Evolutionary conservation across 805 yeast species (phyloP).

Genomic region (Cyberlindnera mrakii): DNA sequence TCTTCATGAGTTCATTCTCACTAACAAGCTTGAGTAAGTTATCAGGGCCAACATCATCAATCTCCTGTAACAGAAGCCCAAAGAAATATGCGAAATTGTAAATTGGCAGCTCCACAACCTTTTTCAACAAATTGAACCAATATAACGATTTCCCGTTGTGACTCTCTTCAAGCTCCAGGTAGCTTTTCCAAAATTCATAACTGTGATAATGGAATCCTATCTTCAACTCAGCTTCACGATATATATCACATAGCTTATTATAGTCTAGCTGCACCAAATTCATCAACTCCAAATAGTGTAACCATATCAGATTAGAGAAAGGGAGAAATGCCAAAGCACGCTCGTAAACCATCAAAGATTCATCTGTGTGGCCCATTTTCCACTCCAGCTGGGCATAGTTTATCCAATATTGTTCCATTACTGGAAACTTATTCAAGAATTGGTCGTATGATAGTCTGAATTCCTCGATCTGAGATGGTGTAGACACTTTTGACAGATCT

Average conservation of each 20-base stretch:
- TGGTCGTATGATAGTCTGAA: slow-evolving; percentile 36
- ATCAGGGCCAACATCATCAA: slow-evolving; percentile 12
- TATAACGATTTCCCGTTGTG: slow-evolving; percentile 24
- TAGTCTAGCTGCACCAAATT: slow-evolving; percentile 23
- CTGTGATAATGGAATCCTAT: slow-evolving; percentile 50
- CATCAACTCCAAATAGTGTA: slow-evolving; percentile 37
- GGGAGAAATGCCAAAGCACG: slow-evolving; percentile 35
- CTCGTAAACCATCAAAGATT: slow-evolving; percentile 31
- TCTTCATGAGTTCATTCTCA: slow-evolving; percentile 17
- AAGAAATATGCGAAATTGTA: slow-evolving; percentile 47
- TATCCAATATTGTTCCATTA: slow-evolving; percentile 52
- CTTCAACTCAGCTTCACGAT: slow-evolving; percentile 40
- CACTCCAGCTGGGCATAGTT: slow-evolving; percentile 44
- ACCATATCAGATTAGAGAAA: slow-evolving; percentile 47
- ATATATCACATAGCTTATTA: slow-evolving; percentile 28
- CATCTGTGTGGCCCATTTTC: slow-evolving; percentile 35
- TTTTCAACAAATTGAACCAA: slow-evolving; percentile 34
- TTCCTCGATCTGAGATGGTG: slow-evolving; percentile 24
- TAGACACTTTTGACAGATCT: slow-evolving; percentile 32
- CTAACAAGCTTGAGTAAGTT: slow-evolving; percentile 11
- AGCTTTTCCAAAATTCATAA: slow-evolving; percentile 45
- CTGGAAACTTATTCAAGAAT: slow-evolving; percentile 42
- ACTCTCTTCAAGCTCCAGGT: slow-evolving; percentile 37
- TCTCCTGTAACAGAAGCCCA: slow-evolving; percentile 31
- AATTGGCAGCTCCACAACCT: slow-evolving; percentile 48